These are phyloP conservation scores for Eucalyptus regnans DNA, from an alignment of 345 rosid genomes.

Conservation along the genomic window DNA sequence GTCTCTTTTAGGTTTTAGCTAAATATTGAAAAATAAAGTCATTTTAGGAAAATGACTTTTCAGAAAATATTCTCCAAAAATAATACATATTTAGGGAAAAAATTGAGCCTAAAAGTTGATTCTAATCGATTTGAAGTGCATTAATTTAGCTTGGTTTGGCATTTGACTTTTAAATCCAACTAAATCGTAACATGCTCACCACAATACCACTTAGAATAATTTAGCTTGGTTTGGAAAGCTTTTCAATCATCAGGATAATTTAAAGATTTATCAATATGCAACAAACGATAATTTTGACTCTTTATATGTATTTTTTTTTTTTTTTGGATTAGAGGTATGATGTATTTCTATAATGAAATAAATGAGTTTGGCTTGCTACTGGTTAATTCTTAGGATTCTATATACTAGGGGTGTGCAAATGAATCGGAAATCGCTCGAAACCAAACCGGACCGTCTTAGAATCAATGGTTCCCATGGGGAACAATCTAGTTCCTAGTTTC, in stretches of 20 bases:
- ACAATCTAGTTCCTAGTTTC: too few relatives aligned
- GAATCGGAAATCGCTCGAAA: rapidly evolving
- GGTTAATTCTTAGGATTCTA: background rate
- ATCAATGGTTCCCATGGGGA: too few relatives aligned
- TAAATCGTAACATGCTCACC: background rate
- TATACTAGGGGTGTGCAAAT: too few relatives aligned
- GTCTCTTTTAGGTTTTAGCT: background rate
- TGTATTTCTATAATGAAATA: background rate
- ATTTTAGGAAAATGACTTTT: background rate
- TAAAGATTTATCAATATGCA: too few relatives aligned
- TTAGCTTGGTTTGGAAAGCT: background rate
- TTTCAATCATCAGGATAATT: background rate
- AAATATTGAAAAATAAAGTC: background rate
- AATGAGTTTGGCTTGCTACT: background rate
- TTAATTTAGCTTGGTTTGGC: background rate
- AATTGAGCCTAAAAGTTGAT: background rate
- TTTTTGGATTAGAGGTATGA: background rate
- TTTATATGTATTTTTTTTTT: too few relatives aligned
- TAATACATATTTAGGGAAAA: background rate
- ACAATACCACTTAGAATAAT: too few relatives aligned
- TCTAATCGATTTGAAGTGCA: background rate
- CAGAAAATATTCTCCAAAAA: background rate
- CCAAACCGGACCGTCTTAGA: too few relatives aligned
- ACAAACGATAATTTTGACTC: too few relatives aligned
- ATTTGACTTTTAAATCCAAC: background rate